These are phyloP conservation scores for Hirsutella rhossiliensis DNA, from an alignment of 2,329 filamentous ascomycete species.

Conservation along the genomic window DNA sequence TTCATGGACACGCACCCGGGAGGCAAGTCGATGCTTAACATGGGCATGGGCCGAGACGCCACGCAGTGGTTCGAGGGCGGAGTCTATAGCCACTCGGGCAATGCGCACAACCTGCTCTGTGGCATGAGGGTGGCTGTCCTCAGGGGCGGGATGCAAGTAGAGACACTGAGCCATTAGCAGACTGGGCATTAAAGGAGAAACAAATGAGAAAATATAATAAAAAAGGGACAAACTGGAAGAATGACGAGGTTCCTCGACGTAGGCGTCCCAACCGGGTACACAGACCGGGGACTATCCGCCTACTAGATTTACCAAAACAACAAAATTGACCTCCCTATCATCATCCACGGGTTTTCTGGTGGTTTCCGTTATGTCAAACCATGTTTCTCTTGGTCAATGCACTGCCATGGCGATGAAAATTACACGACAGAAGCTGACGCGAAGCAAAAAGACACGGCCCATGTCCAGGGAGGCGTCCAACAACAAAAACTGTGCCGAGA, in stretches of 20 bases:
- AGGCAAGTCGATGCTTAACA: slow-evolving; percentile 74
- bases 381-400: too few relatives aligned
- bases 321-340: too few relatives aligned
- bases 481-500: not conserved
- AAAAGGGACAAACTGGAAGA: not conserved
- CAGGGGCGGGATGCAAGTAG: slow-evolving; percentile 75
- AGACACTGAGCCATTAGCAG: slow-evolving; percentile 31
- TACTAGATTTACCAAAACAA: too few relatives aligned
- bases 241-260: too few relatives aligned
- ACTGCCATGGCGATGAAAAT: not conserved
- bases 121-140: slow-evolving; percentile 83
- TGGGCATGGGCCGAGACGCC: slow-evolving; percentile 74
- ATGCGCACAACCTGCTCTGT: slow-evolving; percentile 76
- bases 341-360: too few relatives aligned
- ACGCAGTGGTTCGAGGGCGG: slow-evolving; percentile 87
- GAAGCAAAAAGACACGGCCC: too few relatives aligned
- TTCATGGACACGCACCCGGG: slow-evolving; percentile 88
- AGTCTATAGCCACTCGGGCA: slow-evolving; percentile 82
- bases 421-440: not conserved
- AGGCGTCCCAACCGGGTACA: too few relatives aligned
- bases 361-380: too few relatives aligned
- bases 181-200: not conserved
- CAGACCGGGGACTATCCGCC: too few relatives aligned
- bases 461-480: too few relatives aligned
- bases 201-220: not conserved